These are phyloP conservation scores for Candida nonsorbophila DNA, from an alignment of 805 yeast species.

Conservation along the genomic window DNA sequence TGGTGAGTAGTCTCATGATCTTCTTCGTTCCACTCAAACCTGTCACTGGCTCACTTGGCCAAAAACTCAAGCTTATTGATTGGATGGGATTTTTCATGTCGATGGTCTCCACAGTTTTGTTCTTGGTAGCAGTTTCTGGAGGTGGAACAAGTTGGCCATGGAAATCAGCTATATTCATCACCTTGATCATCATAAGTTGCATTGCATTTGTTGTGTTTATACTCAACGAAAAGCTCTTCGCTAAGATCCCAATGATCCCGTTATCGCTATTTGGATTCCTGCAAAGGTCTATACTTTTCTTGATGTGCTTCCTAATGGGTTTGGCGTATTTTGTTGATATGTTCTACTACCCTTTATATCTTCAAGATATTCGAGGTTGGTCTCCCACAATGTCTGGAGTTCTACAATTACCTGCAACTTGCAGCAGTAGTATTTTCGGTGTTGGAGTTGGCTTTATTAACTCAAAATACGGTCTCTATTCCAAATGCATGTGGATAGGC, in stretches of 20 bases:
- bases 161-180: conserved; percentile 38
- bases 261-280: conserved; percentile 26
- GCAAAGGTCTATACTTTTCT: conserved; percentile 27
- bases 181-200: conserved; percentile 27
- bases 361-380: conserved; percentile 27
- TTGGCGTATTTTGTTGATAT: conserved; percentile 42
- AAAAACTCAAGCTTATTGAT: conserved; percentile 44
- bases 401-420: conserved; percentile 7
- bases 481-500: conserved; percentile 37
- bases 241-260: conserved; percentile 53
- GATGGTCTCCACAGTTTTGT: conserved; percentile 42
- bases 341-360: conserved; percentile 32
- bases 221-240: conserved; percentile 42
- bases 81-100: conserved; percentile 46
- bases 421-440: conserved; percentile 10
- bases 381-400: conserved; percentile 7
- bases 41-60: conserved; percentile 21
- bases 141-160: conserved; percentile 59
- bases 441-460: conserved; percentile 39
- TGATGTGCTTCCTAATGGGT: conserved; percentile 43
- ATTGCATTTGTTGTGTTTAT: conserved; percentile 35
- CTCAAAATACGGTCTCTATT: conserved; percentile 38
- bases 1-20: conserved; percentile 5
- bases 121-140: conserved; percentile 54
- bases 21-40: conserved; percentile 11